Evolutionary conservation across 177 flowering plant genomes (phyloP).

Genomic region (Vitis hybrid): DNA sequence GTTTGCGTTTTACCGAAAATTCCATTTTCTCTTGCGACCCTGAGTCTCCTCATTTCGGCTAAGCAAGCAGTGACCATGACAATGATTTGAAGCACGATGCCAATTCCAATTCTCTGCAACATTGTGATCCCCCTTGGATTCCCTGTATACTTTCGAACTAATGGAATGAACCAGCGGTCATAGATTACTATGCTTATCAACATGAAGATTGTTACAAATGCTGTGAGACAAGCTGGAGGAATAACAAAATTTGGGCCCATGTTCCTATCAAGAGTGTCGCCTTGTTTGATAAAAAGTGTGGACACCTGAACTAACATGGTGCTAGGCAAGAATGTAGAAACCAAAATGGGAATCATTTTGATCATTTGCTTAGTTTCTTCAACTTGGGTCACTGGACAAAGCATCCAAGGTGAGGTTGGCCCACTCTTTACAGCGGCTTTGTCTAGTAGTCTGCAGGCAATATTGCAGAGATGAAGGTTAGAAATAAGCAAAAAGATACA

Average conservation of each 20-base stretch:
- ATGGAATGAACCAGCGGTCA: slow-evolving; percentile 47
- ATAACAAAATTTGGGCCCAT: slow-evolving; percentile 46
- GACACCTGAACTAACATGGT: slow-evolving; percentile 32
- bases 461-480: too few species aligned
- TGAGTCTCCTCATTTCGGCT: slow-evolving; percentile 45
- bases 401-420: slow-evolving; percentile 32
- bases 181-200: slow-evolving; percentile 45
- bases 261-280: slow-evolving; percentile 40
- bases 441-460: slow-evolving; percentile 44
- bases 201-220: slow-evolving; percentile 55
- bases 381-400: slow-evolving; percentile 58
- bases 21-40: slow-evolving; percentile 34
- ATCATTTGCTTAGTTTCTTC: slow-evolving; percentile 72
- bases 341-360: slow-evolving; percentile 50
- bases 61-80: slow-evolving; percentile 45
- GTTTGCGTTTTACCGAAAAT: slow-evolving; percentile 11
- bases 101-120: slow-evolving; percentile 65
- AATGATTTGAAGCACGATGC: slow-evolving; percentile 45
- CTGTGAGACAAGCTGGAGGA: slow-evolving; percentile 58
- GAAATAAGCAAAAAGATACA: too few species aligned
- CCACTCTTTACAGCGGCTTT: slow-evolving; percentile 46
- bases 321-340: slow-evolving; percentile 43
- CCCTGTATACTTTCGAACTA: slow-evolving; percentile 33
- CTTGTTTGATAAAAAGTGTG: slow-evolving; percentile 61
- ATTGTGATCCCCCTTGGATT: slow-evolving; percentile 72